Conservation (phyloP, 1,284 basidiomycete species). For the Ganoderma lucidum region DNA sequence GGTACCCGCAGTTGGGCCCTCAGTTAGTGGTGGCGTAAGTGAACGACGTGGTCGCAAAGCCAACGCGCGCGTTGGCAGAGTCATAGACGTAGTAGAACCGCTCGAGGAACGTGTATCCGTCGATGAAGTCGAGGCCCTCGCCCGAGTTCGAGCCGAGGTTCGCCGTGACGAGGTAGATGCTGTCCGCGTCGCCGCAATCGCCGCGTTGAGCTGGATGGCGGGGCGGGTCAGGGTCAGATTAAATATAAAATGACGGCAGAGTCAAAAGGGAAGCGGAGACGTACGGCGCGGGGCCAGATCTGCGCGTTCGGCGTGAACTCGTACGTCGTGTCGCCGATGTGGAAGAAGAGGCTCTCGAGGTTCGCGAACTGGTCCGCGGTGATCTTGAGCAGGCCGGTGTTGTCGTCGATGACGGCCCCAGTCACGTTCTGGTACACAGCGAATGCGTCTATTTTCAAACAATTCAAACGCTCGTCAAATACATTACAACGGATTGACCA, state of each 20-base stretch:
- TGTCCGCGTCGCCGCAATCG: slow-evolving; percentile 37
- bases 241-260: slow-evolving; percentile 33
- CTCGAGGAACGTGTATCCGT: slow-evolving; percentile 50
- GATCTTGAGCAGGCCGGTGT: slow-evolving; percentile 38
- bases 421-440: slow-evolving; percentile 32
- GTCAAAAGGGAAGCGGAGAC: slow-evolving; percentile 39
- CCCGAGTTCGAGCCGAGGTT: slow-evolving; percentile 35
- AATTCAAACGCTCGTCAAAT: background rate
- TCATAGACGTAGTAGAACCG: slow-evolving; percentile 76
- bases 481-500: background rate
- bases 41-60: slow-evolving; percentile 53
- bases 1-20: background rate
- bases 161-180: slow-evolving; percentile 40
- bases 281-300: slow-evolving; percentile 21
- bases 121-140: slow-evolving; percentile 43
- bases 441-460: background rate
- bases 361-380: slow-evolving; percentile 33
- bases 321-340: background rate
- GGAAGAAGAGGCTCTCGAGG: slow-evolving; percentile 35
- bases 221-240: slow-evolving; percentile 17
- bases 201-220: slow-evolving; percentile 45
- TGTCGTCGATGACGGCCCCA: slow-evolving; percentile 32
- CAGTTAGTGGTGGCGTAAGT: slow-evolving; percentile 51
- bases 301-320: slow-evolving; percentile 22
- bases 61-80: slow-evolving; percentile 54